Percentiles rank a stretch among this genome's conserved stretches.
phyloP scores from a whole-genome alignment of 495 filamentous ascomycete species.

The Lophiostoma macrostomum region DNA sequence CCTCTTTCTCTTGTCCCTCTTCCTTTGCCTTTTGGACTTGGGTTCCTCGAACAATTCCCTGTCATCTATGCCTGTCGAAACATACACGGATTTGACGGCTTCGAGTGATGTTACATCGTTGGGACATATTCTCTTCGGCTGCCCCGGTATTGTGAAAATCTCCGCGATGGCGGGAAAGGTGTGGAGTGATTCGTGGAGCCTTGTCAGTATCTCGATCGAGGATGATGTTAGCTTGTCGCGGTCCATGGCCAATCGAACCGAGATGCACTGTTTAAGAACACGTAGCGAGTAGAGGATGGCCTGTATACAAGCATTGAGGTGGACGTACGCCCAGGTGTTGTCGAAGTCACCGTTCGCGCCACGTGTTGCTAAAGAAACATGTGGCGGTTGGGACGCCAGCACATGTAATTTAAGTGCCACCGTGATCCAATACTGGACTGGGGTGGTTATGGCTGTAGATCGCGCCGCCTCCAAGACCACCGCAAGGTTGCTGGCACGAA shows the following conservation, averaged over 20 bases:
- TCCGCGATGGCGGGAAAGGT: conserved; percentile 11
- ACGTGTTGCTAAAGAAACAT: not conserved
- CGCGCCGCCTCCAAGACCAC: no score
- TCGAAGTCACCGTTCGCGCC: conserved; percentile 9
- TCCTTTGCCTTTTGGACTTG: conserved; percentile 12
- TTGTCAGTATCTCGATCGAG: not conserved
- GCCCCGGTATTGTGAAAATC: conserved; percentile 6
- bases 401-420: not conserved
- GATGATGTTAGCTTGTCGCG: no score
- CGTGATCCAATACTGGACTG: not conserved
- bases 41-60: not conserved
- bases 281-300: conserved; percentile 29
- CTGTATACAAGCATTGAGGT: conserved; percentile 23
- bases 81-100: conserved; percentile 12
- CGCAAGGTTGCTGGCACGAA: no score
- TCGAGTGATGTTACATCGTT: not conserved
- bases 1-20: conserved; percentile 10
- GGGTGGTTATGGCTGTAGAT: no score
- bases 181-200: not conserved
- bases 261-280: conserved; percentile 19
- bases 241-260: conserved; percentile 18
- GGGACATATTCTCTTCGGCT: not conserved
- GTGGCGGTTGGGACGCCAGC: not conserved
- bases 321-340: conserved; percentile 22
- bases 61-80: conserved; percentile 1